Evolutionary conservation across 2,329 filamentous ascomycete species (phyloP).

Genomic region (Tolypocladium inflatum): DNA sequence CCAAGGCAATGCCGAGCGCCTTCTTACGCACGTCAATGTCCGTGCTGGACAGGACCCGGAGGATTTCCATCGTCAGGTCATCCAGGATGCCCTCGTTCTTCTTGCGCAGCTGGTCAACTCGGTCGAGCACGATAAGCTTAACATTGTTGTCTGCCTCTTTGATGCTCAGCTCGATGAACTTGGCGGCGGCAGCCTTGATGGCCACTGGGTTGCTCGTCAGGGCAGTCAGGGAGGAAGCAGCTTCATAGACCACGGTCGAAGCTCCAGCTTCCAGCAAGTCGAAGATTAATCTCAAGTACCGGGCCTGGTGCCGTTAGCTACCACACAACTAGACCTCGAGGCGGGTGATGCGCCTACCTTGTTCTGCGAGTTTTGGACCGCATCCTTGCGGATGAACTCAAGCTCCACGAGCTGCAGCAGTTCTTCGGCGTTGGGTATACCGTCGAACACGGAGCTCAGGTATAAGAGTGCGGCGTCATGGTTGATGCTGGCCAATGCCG

Average conservation of each 20-base stretch:
- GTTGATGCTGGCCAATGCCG: conserved; percentile 80
- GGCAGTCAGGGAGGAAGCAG: conserved; percentile 86
- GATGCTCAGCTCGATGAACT: conserved; percentile 94
- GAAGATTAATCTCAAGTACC: conserved; percentile 90
- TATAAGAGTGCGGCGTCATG: conserved; percentile 89
- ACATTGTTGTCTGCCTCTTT: conserved; percentile 99
- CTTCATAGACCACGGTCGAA: conserved; percentile 95
- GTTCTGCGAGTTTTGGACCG: conserved; percentile 87
- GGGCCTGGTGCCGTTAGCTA: conserved; percentile 43
- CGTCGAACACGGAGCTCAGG: conserved; percentile 81
- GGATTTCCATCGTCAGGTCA: conserved; percentile 92
- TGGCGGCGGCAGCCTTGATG: conserved; percentile 89
- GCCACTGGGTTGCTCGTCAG: conserved; percentile 95
- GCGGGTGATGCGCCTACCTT: conserved; percentile 49
- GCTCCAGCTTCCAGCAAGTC: conserved; percentile 88
- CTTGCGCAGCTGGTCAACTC: conserved; percentile 77
- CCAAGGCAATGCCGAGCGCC: conserved; percentile 78
- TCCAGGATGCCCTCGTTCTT: conserved; percentile 88
- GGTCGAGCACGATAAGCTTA: conserved; percentile 93
- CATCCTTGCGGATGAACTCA: conserved; percentile 96
- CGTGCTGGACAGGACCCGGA: conserved; percentile 87
- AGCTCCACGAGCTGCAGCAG: conserved; percentile 87
- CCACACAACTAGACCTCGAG: conserved; percentile 14
- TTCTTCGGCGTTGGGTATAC: conserved; percentile 89
- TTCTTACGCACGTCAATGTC: conserved; percentile 95